A percentile compares a stretch with the other conserved stretches of the same genome.
Conservation (phyloP, 345 rosid species). For the Rhodamnia rubescens region DNA sequence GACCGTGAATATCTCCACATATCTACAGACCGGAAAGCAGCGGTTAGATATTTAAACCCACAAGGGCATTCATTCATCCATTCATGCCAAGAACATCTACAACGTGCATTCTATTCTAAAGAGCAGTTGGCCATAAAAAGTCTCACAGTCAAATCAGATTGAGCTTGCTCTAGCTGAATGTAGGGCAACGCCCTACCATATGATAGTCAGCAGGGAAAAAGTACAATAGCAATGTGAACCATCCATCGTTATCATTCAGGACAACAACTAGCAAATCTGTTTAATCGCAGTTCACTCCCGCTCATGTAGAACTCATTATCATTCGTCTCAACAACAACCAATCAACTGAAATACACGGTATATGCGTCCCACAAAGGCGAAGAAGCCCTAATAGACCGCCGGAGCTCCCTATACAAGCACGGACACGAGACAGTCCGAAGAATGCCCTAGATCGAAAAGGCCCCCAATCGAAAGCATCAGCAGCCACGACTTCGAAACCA, state of each 20-base stretch:
- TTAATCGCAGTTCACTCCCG: not conserved
- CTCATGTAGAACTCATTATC: not conserved
- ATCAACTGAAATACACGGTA: not conserved
- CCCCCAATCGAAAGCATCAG: not conserved
- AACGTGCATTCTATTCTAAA: not conserved
- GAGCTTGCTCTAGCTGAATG: not conserved
- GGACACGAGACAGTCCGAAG: not conserved
- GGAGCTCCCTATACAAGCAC: not conserved
- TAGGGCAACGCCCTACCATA: not conserved
- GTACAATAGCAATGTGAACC: not conserved
- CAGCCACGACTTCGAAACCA: not conserved
- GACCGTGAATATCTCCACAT: slow-evolving; percentile 98
- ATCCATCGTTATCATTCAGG: not conserved
- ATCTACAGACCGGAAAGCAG: slow-evolving; percentile 25
- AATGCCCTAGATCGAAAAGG: not conserved
- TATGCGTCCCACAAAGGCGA: not conserved
- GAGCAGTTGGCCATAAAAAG: not conserved
- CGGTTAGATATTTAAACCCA: not conserved
- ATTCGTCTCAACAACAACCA: not conserved
- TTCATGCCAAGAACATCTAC: not conserved
- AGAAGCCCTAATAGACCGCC: not conserved
- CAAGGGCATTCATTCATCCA: not conserved
- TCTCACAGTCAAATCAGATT: not conserved
- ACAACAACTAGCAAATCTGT: not conserved
- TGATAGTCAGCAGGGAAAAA: not conserved